These are phyloP conservation scores for Suillus placidus DNA, from an alignment of 768 basidiomycete genomes.

Conservation along the genomic window DNA sequence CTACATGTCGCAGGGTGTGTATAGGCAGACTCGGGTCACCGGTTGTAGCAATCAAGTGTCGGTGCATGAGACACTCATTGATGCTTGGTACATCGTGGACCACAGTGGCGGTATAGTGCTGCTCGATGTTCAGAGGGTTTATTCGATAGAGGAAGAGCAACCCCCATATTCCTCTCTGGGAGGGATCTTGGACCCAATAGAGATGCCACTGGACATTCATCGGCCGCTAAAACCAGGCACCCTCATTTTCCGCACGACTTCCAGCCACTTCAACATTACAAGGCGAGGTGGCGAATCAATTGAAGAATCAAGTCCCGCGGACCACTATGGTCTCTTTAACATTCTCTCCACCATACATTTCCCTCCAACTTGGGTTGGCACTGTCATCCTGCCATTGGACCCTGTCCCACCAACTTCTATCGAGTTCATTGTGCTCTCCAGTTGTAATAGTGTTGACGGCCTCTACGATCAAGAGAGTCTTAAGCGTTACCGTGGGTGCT, in stretches of 20 bases:
- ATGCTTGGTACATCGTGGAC: conserved; percentile 21
- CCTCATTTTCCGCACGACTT: conserved; percentile 29
- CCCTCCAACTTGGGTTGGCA: conserved; percentile 11
- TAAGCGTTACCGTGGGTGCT: conserved; percentile 17
- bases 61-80: conserved; percentile 23
- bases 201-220: conserved; percentile 6
- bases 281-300: conserved; percentile 9
- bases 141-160: neutral
- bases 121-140: conserved; percentile 15
- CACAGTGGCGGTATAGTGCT: conserved; percentile 13
- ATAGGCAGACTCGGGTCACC: neutral
- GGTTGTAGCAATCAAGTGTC: neutral
- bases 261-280: conserved; percentile 12
- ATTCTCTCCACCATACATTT: conserved; percentile 9
- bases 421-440: conserved; percentile 25
- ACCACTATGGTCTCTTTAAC: conserved; percentile 17
- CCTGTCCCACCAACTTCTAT: conserved; percentile 12
- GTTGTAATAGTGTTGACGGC: conserved; percentile 8
- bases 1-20: neutral
- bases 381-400: conserved; percentile 20
- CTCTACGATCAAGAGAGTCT: conserved; percentile 15
- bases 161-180: conserved; percentile 11
- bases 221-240: conserved; percentile 18
- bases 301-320: neutral
- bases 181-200: neutral